Conservation (phyloP, 495 filamentous ascomycete genomes). For the Articulospora tetracladia region DNA sequence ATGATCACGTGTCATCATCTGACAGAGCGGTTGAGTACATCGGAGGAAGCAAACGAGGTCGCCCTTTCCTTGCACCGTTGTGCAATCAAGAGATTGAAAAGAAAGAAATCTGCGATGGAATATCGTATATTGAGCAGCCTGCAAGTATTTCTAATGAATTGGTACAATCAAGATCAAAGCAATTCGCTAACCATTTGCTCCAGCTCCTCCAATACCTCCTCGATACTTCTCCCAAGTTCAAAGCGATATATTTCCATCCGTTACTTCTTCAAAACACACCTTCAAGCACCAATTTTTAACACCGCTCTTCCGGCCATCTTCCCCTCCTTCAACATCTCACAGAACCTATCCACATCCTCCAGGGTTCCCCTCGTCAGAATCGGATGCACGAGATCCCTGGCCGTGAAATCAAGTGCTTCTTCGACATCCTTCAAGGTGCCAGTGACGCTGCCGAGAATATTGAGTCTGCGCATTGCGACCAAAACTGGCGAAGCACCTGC, state of each 20-base stretch:
- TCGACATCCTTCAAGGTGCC: background rate
- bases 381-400: background rate
- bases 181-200: no score
- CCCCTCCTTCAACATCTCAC: background rate
- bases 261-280: background rate
- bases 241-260: background rate
- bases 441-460: background rate
- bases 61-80: no score
- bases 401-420: slow-evolving; percentile 2
- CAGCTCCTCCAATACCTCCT: no score
- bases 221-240: no score
- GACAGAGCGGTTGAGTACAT: no score
- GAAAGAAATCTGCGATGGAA: no score
- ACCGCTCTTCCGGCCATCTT: background rate
- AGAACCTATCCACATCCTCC: background rate
- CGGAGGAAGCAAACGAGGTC: no score
- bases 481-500: background rate
- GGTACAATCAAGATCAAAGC: no score
- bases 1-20: no score
- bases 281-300: slow-evolving; percentile 1
- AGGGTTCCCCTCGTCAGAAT: background rate
- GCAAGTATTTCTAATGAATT: no score
- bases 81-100: no score
- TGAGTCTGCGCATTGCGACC: background rate
- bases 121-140: no score